phyloP scores from a whole-genome alignment of 1,284 basidiomycete genomes.

The Sanghuangporus weigelae region DNA sequence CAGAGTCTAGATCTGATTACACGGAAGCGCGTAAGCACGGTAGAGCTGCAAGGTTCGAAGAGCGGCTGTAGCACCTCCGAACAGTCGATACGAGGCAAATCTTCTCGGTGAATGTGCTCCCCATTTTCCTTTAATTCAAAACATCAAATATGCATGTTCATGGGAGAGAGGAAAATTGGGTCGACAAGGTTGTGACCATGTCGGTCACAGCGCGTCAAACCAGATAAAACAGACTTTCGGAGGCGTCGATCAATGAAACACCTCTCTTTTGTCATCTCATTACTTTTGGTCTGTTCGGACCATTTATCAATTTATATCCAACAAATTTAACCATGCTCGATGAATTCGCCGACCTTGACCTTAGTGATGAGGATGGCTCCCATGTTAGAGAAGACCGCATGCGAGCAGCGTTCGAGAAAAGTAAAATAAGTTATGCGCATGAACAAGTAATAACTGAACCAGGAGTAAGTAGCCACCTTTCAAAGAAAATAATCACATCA shows the following conservation, averaged over 20 bases:
- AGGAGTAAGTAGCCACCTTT: not conserved
- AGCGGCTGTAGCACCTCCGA: too few species aligned
- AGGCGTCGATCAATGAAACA: too few species aligned
- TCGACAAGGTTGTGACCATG: not conserved
- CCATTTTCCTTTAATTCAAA: too few species aligned
- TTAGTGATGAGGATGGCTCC: not conserved
- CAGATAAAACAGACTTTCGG: slow-evolving; percentile 18
- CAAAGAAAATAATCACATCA: not conserved
- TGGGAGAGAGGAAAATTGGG: too few species aligned
- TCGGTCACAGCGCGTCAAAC: not conserved
- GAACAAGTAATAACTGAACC: slow-evolving; percentile 13
- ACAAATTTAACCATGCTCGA: too few species aligned
- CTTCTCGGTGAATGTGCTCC: too few species aligned
- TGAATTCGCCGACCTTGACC: slow-evolving; percentile 12
- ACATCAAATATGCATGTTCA: too few species aligned
- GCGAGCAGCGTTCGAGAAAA: slow-evolving; percentile 9
- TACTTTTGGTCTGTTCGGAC: not conserved
- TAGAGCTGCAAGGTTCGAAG: not conserved
- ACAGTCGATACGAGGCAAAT: too few species aligned
- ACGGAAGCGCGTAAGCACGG: not conserved
- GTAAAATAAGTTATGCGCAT: slow-evolving; percentile 8
- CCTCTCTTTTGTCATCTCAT: too few species aligned
- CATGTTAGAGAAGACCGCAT: slow-evolving; percentile 11
- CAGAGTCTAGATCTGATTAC: too few species aligned
- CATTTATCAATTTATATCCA: too few species aligned